Conservation (phyloP, 768 basidiomycete species). For the Boletus patriciae region DNA sequence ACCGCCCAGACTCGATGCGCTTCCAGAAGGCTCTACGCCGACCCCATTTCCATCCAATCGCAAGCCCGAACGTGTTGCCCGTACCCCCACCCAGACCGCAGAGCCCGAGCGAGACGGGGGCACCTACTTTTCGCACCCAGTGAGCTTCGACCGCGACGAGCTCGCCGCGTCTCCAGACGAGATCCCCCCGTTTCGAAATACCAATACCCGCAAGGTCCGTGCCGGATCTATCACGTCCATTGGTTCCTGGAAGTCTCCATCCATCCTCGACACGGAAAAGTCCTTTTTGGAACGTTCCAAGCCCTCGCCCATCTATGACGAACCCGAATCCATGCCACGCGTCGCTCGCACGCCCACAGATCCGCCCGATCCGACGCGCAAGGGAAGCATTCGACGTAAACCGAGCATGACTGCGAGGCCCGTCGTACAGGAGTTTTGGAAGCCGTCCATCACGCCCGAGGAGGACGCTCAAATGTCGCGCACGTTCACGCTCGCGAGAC, state of each 20-base stretch:
- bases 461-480: conserved; percentile 44
- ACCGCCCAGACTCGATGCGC: conserved; percentile 1
- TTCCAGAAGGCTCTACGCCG: conserved; percentile 8
- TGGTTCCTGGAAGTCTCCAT: conserved; percentile 29
- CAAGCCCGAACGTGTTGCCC: conserved; percentile 17
- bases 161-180: conserved; percentile 21
- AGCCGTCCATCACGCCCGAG: conserved; percentile 45
- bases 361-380: conserved; percentile 24
- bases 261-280: conserved; percentile 24
- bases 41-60: conserved; percentile 12
- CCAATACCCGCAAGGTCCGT: conserved; percentile 20
- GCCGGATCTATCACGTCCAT: conserved; percentile 29
- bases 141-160: conserved; percentile 21
- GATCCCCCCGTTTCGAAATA: conserved; percentile 6
- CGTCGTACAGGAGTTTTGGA: conserved; percentile 49
- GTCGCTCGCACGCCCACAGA: conserved; percentile 21
- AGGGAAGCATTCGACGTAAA: conserved; percentile 32
- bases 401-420: conserved; percentile 36
- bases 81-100: conserved; percentile 18
- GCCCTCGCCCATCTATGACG: conserved; percentile 25
- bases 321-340: conserved; percentile 29
- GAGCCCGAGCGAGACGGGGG: conserved; percentile 28
- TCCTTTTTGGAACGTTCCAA: conserved; percentile 23
- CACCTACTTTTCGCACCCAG: conserved; percentile 19
- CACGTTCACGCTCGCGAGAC: conserved; percentile 43